phyloP scores from a whole-genome alignment of 2,329 filamentous ascomycete species.

The Lasiodiplodia sp. region DNA sequence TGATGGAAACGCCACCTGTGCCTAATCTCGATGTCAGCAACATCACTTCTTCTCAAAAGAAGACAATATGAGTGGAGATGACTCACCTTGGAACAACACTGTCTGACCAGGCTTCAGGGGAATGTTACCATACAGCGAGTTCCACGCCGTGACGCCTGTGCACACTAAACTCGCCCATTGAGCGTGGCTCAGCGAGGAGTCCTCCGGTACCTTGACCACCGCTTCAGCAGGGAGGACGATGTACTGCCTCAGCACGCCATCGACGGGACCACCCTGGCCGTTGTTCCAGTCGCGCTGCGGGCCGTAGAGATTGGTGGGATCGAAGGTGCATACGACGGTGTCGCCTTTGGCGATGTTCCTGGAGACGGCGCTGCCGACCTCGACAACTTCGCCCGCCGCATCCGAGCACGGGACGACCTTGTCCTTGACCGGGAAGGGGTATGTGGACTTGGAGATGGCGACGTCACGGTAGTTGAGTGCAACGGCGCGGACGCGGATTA shows the following conservation, averaged over 20 bases:
- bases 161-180: conserved; percentile 35
- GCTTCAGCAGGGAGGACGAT: conserved; percentile 50
- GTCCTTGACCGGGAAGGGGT: conserved; percentile 9
- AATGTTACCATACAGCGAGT: conserved; percentile 35
- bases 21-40: conserved; percentile 24
- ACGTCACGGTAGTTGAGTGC: conserved; percentile 28
- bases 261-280: conserved; percentile 38
- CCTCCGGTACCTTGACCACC: conserved; percentile 28
- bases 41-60: conserved; percentile 33
- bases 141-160: conserved; percentile 36
- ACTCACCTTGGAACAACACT: conserved; percentile 31
- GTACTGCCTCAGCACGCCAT: conserved; percentile 55
- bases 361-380: conserved; percentile 17
- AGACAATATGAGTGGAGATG: background rate
- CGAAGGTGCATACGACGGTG: conserved; percentile 8
- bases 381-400: conserved; percentile 35
- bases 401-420: conserved; percentile 35
- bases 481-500: conserved; percentile 28
- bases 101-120: conserved; percentile 35
- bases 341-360: conserved; percentile 1
- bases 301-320: conserved; percentile 26
- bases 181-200: background rate
- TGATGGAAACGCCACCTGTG: conserved; percentile 32
- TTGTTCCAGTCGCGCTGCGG: conserved; percentile 24
- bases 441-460: background rate